Percentiles rank a stretch among this genome's conserved stretches.
phyloP scores from a whole-genome alignment of 331 rosid genomes.

The Saraca asoca region DNA sequence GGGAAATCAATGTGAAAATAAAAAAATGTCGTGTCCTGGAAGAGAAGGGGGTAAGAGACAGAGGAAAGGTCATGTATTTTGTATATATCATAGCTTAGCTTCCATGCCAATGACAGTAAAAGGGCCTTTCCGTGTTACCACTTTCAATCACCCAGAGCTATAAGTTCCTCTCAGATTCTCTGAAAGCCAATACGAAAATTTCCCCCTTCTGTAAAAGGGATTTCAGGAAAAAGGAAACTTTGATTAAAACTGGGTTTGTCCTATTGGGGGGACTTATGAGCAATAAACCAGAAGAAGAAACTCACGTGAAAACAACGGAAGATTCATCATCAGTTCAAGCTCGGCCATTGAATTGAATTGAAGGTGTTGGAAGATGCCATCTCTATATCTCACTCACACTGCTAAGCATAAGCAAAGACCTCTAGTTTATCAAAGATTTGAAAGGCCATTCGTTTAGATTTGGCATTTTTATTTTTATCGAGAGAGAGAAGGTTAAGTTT shows the following conservation, averaged over 20 bases:
- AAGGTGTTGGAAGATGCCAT: no score
- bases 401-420: no score
- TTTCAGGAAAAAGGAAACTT: constrained; percentile 30
- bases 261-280: constrained; percentile 34
- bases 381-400: no score
- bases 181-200: constrained; percentile 23
- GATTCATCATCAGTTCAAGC: constrained; percentile 23
- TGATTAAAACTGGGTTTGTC: constrained; percentile 28
- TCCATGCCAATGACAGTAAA: constrained; percentile 22
- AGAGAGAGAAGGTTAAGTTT: not conserved
- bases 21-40: not conserved
- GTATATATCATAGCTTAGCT: not conserved
- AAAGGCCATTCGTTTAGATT: no score
- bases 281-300: constrained; percentile 43
- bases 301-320: constrained; percentile 41
- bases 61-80: constrained; percentile 13
- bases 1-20: not conserved
- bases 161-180: constrained; percentile 28
- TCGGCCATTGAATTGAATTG: not conserved
- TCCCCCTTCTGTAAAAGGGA: constrained; percentile 36
- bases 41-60: constrained; percentile 1
- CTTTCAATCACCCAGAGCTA: constrained; percentile 37
- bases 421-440: no score
- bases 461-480: not conserved
- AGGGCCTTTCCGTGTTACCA: constrained; percentile 30